Evolutionary conservation across 805 yeast genomes (phyloP), one percentile per base, ranked within the genome.

Genomic region (Tetrapisispora iriomotensis): DNA sequence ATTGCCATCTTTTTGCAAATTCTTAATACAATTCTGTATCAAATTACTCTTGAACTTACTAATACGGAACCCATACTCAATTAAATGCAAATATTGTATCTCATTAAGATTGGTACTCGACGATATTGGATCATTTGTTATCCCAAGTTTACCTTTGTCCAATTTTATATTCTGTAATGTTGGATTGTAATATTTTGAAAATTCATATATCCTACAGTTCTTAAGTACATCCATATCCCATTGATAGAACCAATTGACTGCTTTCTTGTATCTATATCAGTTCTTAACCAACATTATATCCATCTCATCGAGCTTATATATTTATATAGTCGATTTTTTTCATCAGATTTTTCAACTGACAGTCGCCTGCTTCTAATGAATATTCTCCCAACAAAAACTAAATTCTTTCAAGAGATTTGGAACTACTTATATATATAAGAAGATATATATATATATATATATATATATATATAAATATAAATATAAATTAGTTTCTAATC

Each of bases 141-240:
- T 33, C 21, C 24, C 20, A 5, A 28, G 19, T 20, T 28, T 19
- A 20, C 14, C 23, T 10, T 33, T 32, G 6, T 48, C 45, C 27
- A 48, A 37, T 22, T 38, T 26, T 7, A 49, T 29, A 26, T 20
- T 38, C 14, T 40, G 46, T 31, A 24, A 31, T 29, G 34, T 35
- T 12, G 58, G 47, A 27, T 45, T 48, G 40, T 47, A 50, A 28
- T 44, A 54, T 17, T 45, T 45, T 7, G 53, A 45, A 25, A 54
- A 39, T 14, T 54, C 51, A 35, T 59, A 58, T 8, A 54, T 44
- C 38, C 51, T 52, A 38, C 61, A 57, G 32, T 57, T 53, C 12
- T 54, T 49, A 35, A 58, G 29, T 8, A 58, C 48, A 32, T 58
- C 57, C 63, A 58, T 58, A 13, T 8, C 35, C 15, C 29, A 26